A percentile compares a stretch with the other conserved stretches of the same genome.
Conservation (phyloP, 345 rosid genomes). For the Eucalyptus regnans region DNA sequence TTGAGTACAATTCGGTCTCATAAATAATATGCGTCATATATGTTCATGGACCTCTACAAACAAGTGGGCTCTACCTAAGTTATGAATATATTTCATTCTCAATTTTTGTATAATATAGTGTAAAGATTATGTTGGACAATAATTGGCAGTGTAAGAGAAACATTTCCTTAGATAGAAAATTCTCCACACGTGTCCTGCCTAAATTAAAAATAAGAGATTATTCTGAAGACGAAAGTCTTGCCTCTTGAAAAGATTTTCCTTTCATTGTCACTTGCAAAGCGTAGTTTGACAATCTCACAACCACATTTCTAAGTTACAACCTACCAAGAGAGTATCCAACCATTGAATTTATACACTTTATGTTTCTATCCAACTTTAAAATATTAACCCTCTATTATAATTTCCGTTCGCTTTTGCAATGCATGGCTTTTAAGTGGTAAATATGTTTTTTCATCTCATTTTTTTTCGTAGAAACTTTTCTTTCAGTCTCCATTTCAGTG, state of each 20-base stretch:
- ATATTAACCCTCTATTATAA: background rate
- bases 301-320: background rate
- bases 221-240: background rate
- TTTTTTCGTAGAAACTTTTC: rapidly evolving
- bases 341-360: background rate
- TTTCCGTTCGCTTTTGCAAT: background rate
- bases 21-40: background rate
- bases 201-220: background rate
- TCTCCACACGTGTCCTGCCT: background rate
- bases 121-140: background rate
- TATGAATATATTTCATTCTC: background rate
- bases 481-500: background rate
- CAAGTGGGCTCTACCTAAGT: background rate
- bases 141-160: background rate
- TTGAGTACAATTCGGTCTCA: background rate
- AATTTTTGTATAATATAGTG: background rate
- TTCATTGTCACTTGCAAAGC: background rate
- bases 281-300: background rate
- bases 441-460: background rate
- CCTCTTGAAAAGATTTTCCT: background rate
- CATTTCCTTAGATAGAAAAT: background rate
- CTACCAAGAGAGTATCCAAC: background rate
- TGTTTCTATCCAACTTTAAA: background rate
- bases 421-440: background rate
- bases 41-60: too few species aligned